A percentile compares a stretch with the other conserved stretches of the same genome.
phyloP scores from a whole-genome alignment of 1,139 yeast genomes.

The Taphrina confusa region DNA sequence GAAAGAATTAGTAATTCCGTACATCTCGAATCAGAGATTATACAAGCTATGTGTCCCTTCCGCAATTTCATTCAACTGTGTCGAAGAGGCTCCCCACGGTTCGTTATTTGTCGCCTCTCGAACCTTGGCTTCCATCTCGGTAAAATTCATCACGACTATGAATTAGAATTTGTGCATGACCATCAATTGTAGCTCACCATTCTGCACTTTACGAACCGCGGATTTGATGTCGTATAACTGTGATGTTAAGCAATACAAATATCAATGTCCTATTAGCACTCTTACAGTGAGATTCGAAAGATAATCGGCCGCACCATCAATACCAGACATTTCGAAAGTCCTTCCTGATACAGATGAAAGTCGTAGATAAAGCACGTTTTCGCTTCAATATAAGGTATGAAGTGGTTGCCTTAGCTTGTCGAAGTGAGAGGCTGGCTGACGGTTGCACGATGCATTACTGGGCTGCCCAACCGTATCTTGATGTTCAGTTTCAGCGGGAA shows the following conservation, averaged over 20 bases:
- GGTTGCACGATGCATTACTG: too few species aligned
- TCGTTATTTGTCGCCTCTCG: slow-evolving; percentile 72
- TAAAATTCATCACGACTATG: slow-evolving; percentile 78
- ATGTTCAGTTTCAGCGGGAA: too few species aligned
- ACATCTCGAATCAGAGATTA: slow-evolving; percentile 39
- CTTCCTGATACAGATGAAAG: too few species aligned
- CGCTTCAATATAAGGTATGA: too few species aligned
- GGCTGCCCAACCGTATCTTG: too few species aligned
- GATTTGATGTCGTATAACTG: slow-evolving; percentile 87
- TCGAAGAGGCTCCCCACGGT: slow-evolving; percentile 98
- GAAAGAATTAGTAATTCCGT: neutral
- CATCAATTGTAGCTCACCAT: slow-evolving; percentile 53
- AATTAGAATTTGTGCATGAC: neutral
- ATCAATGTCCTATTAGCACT: neutral
- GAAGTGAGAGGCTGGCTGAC: too few species aligned
- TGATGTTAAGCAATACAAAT: neutral
- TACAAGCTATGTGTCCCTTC: slow-evolving; percentile 85
- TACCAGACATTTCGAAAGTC: slow-evolving; percentile 12
- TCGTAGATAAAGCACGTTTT: too few species aligned
- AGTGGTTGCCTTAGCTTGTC: too few species aligned
- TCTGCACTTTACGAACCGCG: slow-evolving; percentile 95
- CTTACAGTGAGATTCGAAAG: slow-evolving; percentile 29
- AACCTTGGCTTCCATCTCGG: slow-evolving; percentile 94
- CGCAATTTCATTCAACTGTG: slow-evolving; percentile 90
- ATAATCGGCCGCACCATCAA: slow-evolving; percentile 23